A percentile compares a stretch with the other conserved stretches of the same genome.
These are phyloP conservation scores for Lentinula aciculospora DNA, from an alignment of 768 basidiomycete species.

Conservation along the genomic window DNA sequence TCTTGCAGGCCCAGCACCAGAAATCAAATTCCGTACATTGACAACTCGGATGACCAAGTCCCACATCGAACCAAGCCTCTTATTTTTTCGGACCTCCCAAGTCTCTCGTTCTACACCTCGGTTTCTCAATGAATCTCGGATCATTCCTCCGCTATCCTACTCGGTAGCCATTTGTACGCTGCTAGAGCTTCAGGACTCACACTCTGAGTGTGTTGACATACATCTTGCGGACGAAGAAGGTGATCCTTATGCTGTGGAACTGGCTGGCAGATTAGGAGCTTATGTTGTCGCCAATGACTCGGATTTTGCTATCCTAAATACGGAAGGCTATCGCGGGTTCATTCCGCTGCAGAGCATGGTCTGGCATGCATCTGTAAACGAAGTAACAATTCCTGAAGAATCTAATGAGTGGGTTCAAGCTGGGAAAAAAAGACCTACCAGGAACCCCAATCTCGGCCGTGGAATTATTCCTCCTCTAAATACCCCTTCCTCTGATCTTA, in stretches of 20 bases:
- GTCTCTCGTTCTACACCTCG: slow-evolving; percentile 56
- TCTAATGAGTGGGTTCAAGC: slow-evolving; percentile 31
- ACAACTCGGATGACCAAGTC: slow-evolving; percentile 53
- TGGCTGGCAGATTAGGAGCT: slow-evolving; percentile 67
- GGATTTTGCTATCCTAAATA: slow-evolving; percentile 74
- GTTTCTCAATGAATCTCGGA: slow-evolving; percentile 63
- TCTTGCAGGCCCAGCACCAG: slow-evolving; percentile 56
- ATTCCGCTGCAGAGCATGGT: slow-evolving; percentile 73
- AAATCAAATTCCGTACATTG: slow-evolving; percentile 68
- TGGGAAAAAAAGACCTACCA: slow-evolving; percentile 39
- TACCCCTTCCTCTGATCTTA: slow-evolving; percentile 26
- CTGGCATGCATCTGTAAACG: slow-evolving; percentile 41
- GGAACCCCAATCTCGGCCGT: slow-evolving; percentile 21
- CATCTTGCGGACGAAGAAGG: slow-evolving; percentile 80
- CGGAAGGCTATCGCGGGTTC: slow-evolving; percentile 73
- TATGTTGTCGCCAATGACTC: slow-evolving; percentile 80
- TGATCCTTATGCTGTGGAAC: slow-evolving; percentile 79
- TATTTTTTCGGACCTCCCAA: slow-evolving; percentile 80
- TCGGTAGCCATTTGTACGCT: slow-evolving; percentile 55
- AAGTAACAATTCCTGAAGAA: slow-evolving; percentile 24
- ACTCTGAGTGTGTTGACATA: slow-evolving; percentile 36
- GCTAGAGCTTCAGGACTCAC: slow-evolving; percentile 22
- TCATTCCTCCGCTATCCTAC: slow-evolving; percentile 67
- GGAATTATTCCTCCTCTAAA: slow-evolving; percentile 52
- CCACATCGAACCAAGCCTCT: slow-evolving; percentile 52